Conservation (phyloP, 1,284 basidiomycete genomes). For the Ustilago lituana region DNA sequence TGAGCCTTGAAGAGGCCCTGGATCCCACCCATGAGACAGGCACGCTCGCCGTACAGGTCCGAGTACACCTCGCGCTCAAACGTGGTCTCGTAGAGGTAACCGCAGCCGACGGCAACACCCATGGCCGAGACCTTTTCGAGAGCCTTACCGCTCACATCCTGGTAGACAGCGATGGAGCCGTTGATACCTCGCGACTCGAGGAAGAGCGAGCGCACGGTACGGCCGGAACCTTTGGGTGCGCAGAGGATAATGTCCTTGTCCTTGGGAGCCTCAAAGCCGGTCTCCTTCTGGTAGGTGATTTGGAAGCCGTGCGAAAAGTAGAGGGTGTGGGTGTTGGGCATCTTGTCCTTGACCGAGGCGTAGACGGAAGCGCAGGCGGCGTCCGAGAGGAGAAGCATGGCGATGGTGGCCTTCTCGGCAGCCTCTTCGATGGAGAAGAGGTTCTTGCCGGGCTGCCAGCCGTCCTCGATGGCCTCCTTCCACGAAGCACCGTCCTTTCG, state of each 20-base stretch:
- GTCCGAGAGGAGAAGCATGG: conserved; percentile 99
- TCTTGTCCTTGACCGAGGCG: conserved; percentile 81
- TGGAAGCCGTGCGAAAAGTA: conserved; percentile 99
- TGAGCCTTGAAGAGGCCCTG: conserved; percentile 99
- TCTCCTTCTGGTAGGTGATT: conserved; percentile 97
- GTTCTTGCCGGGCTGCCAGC: conserved; percentile 98
- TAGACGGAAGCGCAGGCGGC: conserved; percentile 97
- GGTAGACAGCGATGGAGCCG: conserved; percentile 83
- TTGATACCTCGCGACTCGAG: conserved; percentile 99
- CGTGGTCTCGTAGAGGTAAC: conserved; percentile 97
- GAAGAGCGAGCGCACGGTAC: conserved; percentile 98
- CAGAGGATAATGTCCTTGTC: conserved; percentile 99
- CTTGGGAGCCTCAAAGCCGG: conserved; percentile 86
- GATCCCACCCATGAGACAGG: conserved; percentile 99
- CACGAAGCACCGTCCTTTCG: conserved; percentile 95
- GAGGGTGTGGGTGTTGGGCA: conserved; percentile 99
- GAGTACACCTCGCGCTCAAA: conserved; percentile 99
- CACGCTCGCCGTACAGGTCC: conserved; percentile 99
- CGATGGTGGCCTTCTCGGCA: conserved; percentile 92
- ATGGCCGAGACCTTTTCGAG: conserved; percentile 96
- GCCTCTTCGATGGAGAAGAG: conserved; percentile 99
- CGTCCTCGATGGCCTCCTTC: conserved; percentile 94
- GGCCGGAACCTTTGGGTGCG: conserved; percentile 97
- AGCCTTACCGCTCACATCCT: conserved; percentile 95
- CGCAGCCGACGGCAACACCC: conserved; percentile 93